Base-by-base conservation (phyloP, 768 basidiomycete genomes). In the Lactarius tabidus region DNA sequence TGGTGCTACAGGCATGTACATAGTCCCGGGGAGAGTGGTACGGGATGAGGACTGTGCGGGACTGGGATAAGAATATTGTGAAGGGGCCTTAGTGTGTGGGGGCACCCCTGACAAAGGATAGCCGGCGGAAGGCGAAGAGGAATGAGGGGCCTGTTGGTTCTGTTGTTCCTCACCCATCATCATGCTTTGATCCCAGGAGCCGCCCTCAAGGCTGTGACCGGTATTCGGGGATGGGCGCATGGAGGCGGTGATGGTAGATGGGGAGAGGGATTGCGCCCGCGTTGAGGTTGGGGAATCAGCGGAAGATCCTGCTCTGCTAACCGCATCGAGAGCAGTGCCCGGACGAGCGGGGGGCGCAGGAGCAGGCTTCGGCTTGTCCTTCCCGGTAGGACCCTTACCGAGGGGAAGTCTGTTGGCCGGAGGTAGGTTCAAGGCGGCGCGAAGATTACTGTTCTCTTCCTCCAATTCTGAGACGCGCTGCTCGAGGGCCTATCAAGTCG, bases 331-430 rank as follows among this genome's bases (percentile, higher is more conserved):
- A 26, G 65, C 17, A 10, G 62, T 23, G 53, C 57, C 28, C 3
- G 69, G 35, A 6, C 70, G 43, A 39, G 71, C 1, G 15, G 62
- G 35, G 41, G 58, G 58, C 10, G 69, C 59, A 29, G 57, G n/a
- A 38, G 48, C 45, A 2, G 65, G 0, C 65, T 73, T 90, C 57
- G 88, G 87, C 72, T 85, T 92, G 74, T 93, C 91, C 75, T 92
- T 91, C 38, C 91, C 91, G 0, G 91, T 94, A 31, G 91, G 92
- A 55, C 91, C 91, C 77, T 86, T 91, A 53, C 91, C 92, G 57
- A 94, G 81, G 2, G 86, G 76, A 20, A 84, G 83, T 69, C 91
- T 81, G 72, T 82, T 84, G 66, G 90, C 87, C 26, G 89, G 88
- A 0, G 90, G 89, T 29, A 94, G 77, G 70, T 84, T 85, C 63